Percentiles rank a stretch among this genome's conserved stretches.
phyloP scores from a whole-genome alignment of 2,329 filamentous ascomycete species.

The Claviceps africana region DNA sequence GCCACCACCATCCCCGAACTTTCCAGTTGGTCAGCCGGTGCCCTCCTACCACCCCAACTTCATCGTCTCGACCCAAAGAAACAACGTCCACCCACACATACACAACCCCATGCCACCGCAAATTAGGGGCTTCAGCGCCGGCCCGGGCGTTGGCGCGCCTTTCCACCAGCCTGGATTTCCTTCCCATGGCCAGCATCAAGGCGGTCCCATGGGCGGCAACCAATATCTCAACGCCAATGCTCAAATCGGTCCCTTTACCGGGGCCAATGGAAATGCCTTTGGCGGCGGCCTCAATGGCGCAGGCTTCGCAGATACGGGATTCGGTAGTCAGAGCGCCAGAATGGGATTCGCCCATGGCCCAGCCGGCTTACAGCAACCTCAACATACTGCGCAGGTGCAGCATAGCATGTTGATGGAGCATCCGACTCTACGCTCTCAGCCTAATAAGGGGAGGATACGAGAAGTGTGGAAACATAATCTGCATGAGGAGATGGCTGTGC shows the following conservation, averaged over 20 bases:
- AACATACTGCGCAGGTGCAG: slow-evolving; percentile 32
- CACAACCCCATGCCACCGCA: slow-evolving; percentile 21
- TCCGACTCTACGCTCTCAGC: slow-evolving; percentile 29
- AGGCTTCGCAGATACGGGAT: slow-evolving; percentile 52
- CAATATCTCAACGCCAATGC: slow-evolving; percentile 60
- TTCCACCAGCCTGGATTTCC: slow-evolving; percentile 37
- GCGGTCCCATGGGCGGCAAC: slow-evolving; percentile 45
- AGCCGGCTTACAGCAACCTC: slow-evolving; percentile 44
- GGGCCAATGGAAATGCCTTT: slow-evolving; percentile 39
- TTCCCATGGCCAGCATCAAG: slow-evolving; percentile 37
- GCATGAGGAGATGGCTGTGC: slow-evolving; percentile 73
- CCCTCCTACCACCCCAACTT: background rate
- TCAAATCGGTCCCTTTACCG: slow-evolving; percentile 51
- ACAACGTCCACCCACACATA: background rate
- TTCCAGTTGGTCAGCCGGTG: background rate
- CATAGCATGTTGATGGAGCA: slow-evolving; percentile 29
- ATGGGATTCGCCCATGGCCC: slow-evolving; percentile 69
- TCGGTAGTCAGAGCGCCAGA: slow-evolving; percentile 75
- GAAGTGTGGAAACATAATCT: slow-evolving; percentile 94
- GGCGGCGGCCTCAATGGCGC: slow-evolving; percentile 43
- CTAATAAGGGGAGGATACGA: slow-evolving; percentile 72
- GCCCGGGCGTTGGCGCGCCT: slow-evolving; percentile 23
- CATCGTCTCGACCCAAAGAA: background rate
- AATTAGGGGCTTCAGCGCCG: slow-evolving; percentile 24
- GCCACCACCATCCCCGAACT: no score